A percentile compares a stretch with the other conserved stretches of the same genome.
Conservation (phyloP, 1,284 basidiomycete species). For the Schizophyllum commune region DNA sequence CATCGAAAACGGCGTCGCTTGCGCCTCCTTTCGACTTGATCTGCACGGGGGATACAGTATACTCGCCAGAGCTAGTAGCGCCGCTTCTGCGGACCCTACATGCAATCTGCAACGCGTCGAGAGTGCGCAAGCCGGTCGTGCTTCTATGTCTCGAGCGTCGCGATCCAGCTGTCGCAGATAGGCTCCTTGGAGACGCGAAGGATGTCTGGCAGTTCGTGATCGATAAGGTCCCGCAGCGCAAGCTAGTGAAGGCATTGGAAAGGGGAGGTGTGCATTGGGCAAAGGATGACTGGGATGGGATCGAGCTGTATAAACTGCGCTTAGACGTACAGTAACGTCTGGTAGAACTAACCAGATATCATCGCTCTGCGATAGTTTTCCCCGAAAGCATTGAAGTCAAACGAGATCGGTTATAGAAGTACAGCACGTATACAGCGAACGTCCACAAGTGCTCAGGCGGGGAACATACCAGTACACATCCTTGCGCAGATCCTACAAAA, state of each 20-base stretch:
- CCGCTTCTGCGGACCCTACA: slow-evolving; percentile 70
- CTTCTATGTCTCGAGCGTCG: slow-evolving; percentile 73
- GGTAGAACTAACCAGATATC: too few relatives aligned
- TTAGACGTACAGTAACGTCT: slow-evolving; percentile 7
- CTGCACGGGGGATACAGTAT: slow-evolving; percentile 82
- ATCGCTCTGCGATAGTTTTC: too few relatives aligned
- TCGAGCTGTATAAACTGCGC: slow-evolving; percentile 64
- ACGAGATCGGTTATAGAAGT: too few relatives aligned
- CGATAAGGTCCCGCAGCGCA: slow-evolving; percentile 51
- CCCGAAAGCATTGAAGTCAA: too few relatives aligned
- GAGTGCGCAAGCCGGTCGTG: slow-evolving; percentile 39
- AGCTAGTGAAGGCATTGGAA: slow-evolving; percentile 56
- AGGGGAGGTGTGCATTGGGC: slow-evolving; percentile 53
- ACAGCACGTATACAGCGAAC: too few relatives aligned
- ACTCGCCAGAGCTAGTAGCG: slow-evolving; percentile 52
- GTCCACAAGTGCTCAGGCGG: too few relatives aligned
- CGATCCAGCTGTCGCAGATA: slow-evolving; percentile 60
- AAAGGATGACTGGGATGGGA: slow-evolving; percentile 65
- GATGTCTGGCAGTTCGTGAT: slow-evolving; percentile 46
- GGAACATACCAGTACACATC: too few relatives aligned
- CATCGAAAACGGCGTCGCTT: slow-evolving; percentile 20
- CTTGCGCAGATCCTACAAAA: too few relatives aligned
- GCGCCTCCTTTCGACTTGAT: slow-evolving; percentile 70
- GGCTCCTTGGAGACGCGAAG: slow-evolving; percentile 45
- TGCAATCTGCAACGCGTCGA: slow-evolving; percentile 23